Base-by-base conservation (phyloP, 371 early-diverging fungal genomes). In the Mucor saturninus region DNA sequence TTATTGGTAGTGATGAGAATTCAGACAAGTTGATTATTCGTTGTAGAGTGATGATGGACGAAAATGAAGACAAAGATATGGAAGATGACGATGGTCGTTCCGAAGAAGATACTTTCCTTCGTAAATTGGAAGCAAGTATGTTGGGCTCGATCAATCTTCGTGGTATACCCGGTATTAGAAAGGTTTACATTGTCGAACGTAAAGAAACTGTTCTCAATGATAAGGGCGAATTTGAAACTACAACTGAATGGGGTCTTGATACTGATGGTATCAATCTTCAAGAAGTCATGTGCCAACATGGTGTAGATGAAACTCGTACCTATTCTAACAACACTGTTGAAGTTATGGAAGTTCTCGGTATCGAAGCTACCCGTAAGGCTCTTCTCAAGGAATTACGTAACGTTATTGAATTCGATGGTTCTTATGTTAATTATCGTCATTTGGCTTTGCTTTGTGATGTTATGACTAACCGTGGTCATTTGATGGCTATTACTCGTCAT, bases 401-500 rank as follows among this genome's bases (percentile, higher is more conserved):
- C 56, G 99, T 99, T 64, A 98, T 99, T 73, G 97, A 98, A 81
- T 93, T 92, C 69, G 98, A 96, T 72, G 99, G 98, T 73, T 95
- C 96, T 43, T 99, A 99, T 83, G 99, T 99, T 68, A 99, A 99
- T 84, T 96, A 97, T 77, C 91, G 99, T 60, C 99, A 99, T 73
- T 80, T 99, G 78, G 89, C 96, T 35, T 79, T 99, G 70, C 89
- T 99, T 55, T 93, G 94, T 65, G 99, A 99, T 83, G 93, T 98
- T 39, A 99, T 99, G 99, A 99, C 99, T 14, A 87, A 93, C 58
- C 89, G 94, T 40, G 99, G 99, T 54, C 81, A 86, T 61, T 72
- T 99, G 61, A 95, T 96, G 88, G 98, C 99, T 38, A 99, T 99
- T 65, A 98, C 99, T 14, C 92, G 99, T 59, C 99, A 99, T 74